A percentile compares a stretch with the other conserved stretches of the same genome.
Conservation (phyloP, 768 basidiomycete species). For the Kwoniella botswanensis region DNA sequence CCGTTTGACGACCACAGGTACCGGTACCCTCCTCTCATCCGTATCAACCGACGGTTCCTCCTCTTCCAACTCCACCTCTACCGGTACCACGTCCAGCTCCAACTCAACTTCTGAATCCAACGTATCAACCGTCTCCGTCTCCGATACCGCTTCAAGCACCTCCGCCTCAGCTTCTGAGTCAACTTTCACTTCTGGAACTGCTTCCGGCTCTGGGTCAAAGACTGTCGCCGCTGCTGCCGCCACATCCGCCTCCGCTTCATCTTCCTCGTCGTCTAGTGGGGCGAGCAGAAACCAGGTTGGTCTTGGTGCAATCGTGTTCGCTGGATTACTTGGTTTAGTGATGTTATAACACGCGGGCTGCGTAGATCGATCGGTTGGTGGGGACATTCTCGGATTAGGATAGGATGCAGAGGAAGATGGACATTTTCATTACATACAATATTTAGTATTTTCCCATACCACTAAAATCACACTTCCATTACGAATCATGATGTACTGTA, state of each 20-base stretch:
- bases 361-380: background rate
- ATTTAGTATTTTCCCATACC: too few relatives aligned
- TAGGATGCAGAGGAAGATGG: background rate
- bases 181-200: conserved; percentile 19
- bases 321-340: conserved; percentile 6
- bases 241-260: conserved; percentile 9
- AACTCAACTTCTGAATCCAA: conserved; percentile 17
- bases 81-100: conserved; percentile 20
- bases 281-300: conserved; percentile 14
- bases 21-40: conserved; percentile 38
- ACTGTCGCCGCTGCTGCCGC: conserved; percentile 6
- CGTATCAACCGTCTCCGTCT: conserved; percentile 13
- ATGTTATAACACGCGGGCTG: background rate
- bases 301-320: conserved; percentile 6
- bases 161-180: conserved; percentile 23
- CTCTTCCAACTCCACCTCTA: conserved; percentile 21
- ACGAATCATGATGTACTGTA: too few relatives aligned
- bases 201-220: conserved; percentile 9
- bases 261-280: background rate
- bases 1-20: conserved; percentile 13
- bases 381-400: background rate
- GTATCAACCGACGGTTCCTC: conserved; percentile 32
- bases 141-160: conserved; percentile 22
- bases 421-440: background rate
- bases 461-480: too few relatives aligned